Evolutionary conservation across 78 protist species (phyloP).

Genomic region (Dictyostelium intermedium): DNA sequence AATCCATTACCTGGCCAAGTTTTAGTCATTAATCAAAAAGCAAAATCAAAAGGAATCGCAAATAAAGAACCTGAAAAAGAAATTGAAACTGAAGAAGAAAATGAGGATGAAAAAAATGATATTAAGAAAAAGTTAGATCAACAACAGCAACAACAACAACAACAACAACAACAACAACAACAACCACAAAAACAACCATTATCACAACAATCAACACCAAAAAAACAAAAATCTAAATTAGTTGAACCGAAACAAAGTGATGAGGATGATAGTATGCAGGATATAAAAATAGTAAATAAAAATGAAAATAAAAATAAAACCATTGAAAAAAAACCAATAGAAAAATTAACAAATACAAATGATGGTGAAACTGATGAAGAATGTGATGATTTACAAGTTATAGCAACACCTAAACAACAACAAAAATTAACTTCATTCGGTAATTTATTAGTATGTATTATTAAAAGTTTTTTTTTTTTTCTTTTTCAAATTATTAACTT

Average conservation of each 20-base stretch:
- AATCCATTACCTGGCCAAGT: constrained; percentile 53
- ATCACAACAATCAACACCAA: neutral
- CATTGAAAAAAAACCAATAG: neutral
- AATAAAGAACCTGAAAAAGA: neutral
- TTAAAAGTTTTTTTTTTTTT: too few relatives aligned
- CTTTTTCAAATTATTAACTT: neutral
- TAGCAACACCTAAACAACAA: constrained; percentile 5
- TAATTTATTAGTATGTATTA: constrained; percentile 11
- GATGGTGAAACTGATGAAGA: constrained; percentile 50
- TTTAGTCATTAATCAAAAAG: neutral
- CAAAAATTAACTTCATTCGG: constrained; percentile 16
- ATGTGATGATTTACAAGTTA: neutral
- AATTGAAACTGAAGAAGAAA: neutral
- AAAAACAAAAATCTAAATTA: constrained; percentile 1
- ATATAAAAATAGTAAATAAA: neutral
- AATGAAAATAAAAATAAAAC: neutral
- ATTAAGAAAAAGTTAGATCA: neutral
- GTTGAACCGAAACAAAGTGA: neutral
- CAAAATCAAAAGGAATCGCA: neutral
- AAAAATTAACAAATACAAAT: neutral
- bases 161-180: too few relatives aligned
- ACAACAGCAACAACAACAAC: neutral
- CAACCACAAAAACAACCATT: neutral
- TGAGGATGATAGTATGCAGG: neutral
- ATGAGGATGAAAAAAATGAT: neutral